These are phyloP conservation scores for Chlorophyllum brunneum DNA, from an alignment of 768 basidiomycete species.

Conservation along the genomic window DNA sequence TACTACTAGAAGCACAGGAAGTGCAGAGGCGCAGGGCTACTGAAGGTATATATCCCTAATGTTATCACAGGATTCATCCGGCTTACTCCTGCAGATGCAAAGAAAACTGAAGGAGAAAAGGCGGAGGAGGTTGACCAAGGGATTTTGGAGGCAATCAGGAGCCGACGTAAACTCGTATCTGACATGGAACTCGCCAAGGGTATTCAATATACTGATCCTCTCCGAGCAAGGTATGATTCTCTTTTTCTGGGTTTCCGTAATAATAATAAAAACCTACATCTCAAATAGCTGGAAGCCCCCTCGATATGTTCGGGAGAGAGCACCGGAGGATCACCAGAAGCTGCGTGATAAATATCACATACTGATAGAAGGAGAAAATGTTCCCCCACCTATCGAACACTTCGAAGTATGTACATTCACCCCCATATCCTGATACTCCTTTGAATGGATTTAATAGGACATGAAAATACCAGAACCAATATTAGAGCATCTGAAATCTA, in stretches of 20 bases:
- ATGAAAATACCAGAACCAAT: constrained; percentile 97
- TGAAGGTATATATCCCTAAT: constrained; percentile 54
- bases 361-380: constrained; percentile 87
- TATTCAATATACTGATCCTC: constrained; percentile 82
- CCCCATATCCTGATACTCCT: background rate
- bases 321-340: constrained; percentile 63
- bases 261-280: background rate
- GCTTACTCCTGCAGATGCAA: constrained; percentile 51
- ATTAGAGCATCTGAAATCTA: constrained; percentile 76
- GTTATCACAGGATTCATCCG: background rate
- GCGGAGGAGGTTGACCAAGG: constrained; percentile 87
- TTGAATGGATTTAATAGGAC: constrained; percentile 48
- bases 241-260: background rate
- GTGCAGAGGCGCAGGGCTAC: constrained; percentile 80
- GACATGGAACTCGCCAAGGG: constrained; percentile 93
- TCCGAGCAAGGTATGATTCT: constrained; percentile 67
- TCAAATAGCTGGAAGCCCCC: constrained; percentile 81
- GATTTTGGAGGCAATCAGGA: constrained; percentile 88
- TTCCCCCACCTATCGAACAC: constrained; percentile 90
- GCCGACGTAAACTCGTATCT: constrained; percentile 85
- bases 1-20: constrained; percentile 92
- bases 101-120: constrained; percentile 85
- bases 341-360: constrained; percentile 92
- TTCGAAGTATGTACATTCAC: constrained; percentile 56
- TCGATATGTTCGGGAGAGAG: constrained; percentile 68